Evolutionary conservation across 305 asterid genomes (phyloP).

Genomic region (Rubia balearica): DNA sequence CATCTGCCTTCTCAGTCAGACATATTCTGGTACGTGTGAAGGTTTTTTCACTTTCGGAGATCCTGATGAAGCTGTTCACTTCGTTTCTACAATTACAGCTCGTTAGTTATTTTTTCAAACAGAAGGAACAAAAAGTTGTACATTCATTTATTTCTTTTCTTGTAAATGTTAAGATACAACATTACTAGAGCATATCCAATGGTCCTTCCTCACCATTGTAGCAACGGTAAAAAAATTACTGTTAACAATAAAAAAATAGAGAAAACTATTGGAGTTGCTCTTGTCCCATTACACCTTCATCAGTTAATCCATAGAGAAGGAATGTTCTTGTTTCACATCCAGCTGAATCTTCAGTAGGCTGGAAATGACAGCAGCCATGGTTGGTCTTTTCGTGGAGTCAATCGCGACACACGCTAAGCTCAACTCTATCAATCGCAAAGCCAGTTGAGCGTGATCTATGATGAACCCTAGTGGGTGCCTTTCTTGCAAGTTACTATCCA

Average conservation of each 20-base stretch:
- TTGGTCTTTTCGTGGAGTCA: constrained; percentile 39
- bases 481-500: constrained; percentile 48
- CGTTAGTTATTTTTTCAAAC: constrained; percentile 22
- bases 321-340: constrained; percentile 31
- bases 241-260: too few relatives aligned
- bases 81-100: constrained; percentile 41
- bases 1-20: constrained; percentile 52
- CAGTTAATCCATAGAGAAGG: constrained; percentile 21
- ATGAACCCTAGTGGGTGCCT: constrained; percentile 55
- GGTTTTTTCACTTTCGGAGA: constrained; percentile 38
- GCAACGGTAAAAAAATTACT: too few relatives aligned
- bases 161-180: background rate
- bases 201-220: too few relatives aligned
- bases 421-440: constrained; percentile 35
- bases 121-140: background rate
- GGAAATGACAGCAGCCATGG: constrained; percentile 43
- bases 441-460: constrained; percentile 44
- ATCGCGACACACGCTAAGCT: constrained; percentile 38
- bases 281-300: background rate
- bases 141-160: background rate
- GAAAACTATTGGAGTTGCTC: too few relatives aligned
- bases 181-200: background rate
- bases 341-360: constrained; percentile 41
- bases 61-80: constrained; percentile 40
- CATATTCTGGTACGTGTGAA: constrained; percentile 43